These are phyloP conservation scores for Blastocystis sp. DNA, from an alignment of 352 stramenopile species.

Conservation along the genomic window DNA sequence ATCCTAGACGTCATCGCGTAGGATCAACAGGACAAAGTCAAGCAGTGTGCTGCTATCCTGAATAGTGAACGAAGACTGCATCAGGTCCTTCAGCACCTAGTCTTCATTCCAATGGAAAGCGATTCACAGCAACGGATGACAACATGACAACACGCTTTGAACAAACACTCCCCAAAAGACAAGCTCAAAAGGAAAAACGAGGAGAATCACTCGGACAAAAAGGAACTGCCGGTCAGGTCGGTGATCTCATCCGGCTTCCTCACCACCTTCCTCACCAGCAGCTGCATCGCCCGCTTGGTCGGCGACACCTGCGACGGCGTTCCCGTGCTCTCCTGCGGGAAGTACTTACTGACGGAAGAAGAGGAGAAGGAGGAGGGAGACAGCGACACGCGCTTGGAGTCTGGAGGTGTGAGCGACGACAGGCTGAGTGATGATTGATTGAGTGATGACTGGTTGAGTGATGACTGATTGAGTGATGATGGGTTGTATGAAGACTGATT, in stretches of 20 bases:
- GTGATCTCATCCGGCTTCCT: background rate
- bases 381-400: background rate
- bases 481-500: background rate
- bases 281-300: background rate
- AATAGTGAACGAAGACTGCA: background rate
- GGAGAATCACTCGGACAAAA: background rate
- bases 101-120: background rate
- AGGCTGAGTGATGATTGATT: background rate
- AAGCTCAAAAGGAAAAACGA: background rate
- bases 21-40: background rate
- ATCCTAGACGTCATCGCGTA: background rate
- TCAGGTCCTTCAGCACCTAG: background rate
- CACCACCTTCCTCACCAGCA: background rate
- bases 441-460: background rate
- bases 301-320: background rate
- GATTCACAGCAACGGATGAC: background rate
- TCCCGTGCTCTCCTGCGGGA: background rate
- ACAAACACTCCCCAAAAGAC: background rate
- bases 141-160: background rate
- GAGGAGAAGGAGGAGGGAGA: background rate
- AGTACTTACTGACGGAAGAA: background rate
- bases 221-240: background rate
- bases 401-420: background rate
- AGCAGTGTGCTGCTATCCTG: background rate
- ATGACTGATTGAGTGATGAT: background rate